Evolutionary conservation across 371 early-diverging fungal genomes (phyloP), one percentile per base, ranked within the genome.

Genomic region (Lichtheimia ramosa): DNA sequence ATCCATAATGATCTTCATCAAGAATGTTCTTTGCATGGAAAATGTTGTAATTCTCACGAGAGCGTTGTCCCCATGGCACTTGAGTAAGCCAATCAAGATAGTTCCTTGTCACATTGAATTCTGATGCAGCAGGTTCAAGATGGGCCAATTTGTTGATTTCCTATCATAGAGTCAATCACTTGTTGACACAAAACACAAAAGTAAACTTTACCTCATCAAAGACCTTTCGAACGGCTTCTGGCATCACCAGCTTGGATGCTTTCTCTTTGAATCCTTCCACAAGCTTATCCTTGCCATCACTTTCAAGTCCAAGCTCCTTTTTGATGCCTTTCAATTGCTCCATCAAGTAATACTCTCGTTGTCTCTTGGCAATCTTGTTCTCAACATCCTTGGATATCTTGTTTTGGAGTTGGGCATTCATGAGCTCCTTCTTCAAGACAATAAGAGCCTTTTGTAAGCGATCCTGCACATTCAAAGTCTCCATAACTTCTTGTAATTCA

Each of bases 311-410:
- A 28, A 98, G 81, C 74, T 98, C 97, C 79, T 94, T 95, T 76
- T 98, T 96, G 75, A 98, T 98, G 1, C 97, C 96, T 79, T 96
- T 96, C 67, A 98, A 83, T 72, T 97, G 97, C 74, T 98, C 98
- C 96, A 96, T 96, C 79, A 98, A 74, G 59, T 93, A 97, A 71
- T 96, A 98, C 69, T 98, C 98, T 54, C 96, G 92, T 77, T 96
- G 95, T 43, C 95, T 85, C 62, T 96, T 89, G 13, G 92, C 93
- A 63, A 98, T 97, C 81, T 97, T 96, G 64, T 89, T 88, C 67
- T 97, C 97, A 25, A 98, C 97, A 63, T 96, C 96, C 67, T 94
- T 93, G 58, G 92, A 87, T 58, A 98, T 97, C 74, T 96, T 94
- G 69, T 92, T 90, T 71, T 97, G 97, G 59, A 98, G 74, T 70